phyloP scores from a whole-genome alignment of 2,329 filamentous ascomycete species.

The Emericellopsis atlantica region DNA sequence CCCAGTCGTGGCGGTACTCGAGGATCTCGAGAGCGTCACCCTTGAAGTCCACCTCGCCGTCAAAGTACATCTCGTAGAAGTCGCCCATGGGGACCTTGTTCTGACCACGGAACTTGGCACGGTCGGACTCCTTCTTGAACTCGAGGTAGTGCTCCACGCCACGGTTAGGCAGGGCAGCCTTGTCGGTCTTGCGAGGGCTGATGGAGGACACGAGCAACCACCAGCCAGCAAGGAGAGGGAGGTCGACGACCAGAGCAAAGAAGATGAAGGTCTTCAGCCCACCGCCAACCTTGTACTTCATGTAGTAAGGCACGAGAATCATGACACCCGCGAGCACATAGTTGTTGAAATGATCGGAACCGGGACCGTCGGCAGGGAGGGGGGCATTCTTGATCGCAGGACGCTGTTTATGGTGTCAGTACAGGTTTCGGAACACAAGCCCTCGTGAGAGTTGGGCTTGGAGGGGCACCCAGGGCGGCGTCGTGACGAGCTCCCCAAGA shows the following conservation, averaged over 20 bases:
- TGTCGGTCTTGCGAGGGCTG: slow-evolving; percentile 85
- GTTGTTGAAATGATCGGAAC: slow-evolving; percentile 82
- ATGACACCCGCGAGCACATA: slow-evolving; percentile 59
- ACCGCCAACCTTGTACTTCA: slow-evolving; percentile 78
- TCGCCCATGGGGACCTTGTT: slow-evolving; percentile 84
- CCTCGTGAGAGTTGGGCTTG: background rate
- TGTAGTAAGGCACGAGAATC: slow-evolving; percentile 59
- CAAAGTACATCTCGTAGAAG: slow-evolving; percentile 97
- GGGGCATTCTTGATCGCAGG: slow-evolving; percentile 86
- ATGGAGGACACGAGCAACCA: slow-evolving; percentile 73
- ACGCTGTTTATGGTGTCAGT: slow-evolving; percentile 9
- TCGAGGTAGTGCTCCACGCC: slow-evolving; percentile 84
- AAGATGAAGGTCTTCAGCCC: slow-evolving; percentile 84
- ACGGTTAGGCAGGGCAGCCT: slow-evolving; percentile 73
- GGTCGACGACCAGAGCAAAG: slow-evolving; percentile 61
- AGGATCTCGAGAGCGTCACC: slow-evolving; percentile 79
- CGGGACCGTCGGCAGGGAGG: slow-evolving; percentile 77
- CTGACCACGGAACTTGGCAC: slow-evolving; percentile 59
- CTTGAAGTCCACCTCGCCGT: slow-evolving; percentile 89
- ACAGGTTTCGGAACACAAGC: background rate
- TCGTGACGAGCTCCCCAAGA: too few species aligned
- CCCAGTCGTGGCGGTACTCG: slow-evolving; percentile 96
- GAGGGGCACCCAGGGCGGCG: too few species aligned
- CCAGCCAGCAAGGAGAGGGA: slow-evolving; percentile 71
- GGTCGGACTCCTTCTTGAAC: slow-evolving; percentile 56